Base-by-base conservation (phyloP, 1,284 basidiomycete species). In the Pascua guehoae region DNA sequence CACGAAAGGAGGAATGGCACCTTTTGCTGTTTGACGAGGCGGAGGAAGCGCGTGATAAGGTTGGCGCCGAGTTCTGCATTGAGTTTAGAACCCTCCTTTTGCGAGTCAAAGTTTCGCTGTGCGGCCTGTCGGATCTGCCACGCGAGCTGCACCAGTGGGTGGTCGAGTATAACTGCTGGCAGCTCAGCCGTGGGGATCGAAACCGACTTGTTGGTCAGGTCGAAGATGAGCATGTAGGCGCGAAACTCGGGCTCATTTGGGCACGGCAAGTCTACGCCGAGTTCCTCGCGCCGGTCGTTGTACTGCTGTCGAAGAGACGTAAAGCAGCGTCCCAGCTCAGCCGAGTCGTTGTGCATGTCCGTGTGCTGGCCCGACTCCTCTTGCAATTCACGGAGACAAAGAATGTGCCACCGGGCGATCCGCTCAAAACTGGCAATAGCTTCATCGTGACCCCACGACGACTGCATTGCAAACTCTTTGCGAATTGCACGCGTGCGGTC, bases 381-480 rank as follows among this genome's bases (percentile, higher is more conserved):
- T 80, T 65, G 85, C 60, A 85, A 83, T 48, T 88, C 79, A 65
- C 96, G 89, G 42, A 98, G 76, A 5, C 88, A 88, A 1, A 98
- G 80, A 53, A 97, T 91, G 72, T 98, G 94, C 71, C 91, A 97
- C 17, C 95, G 84, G 32, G 89, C 93, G 67, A 95, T 96, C 51
- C 94, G 86, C 70, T 94, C 93, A 67, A 94, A 88, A 66, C 89
- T 92, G 65, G 91, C 88, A 51, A 96, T 92, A 0, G 92, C 89
- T 47, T 89, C 72, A 1, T 80, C 72, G 32, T 76, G 67, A 0
- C 89, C 89, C 43, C 85, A 86, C 56, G 87, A 84, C 61, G 89
- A 88, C 74, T 98, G 95, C 79, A 97, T 88, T 0, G 91, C 92
- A 63, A 98, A 96, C 73, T 98, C 95, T 66, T 89, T 94, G 38